Percentiles rank a stretch among this genome's conserved stretches.
These are phyloP conservation scores for Coniochaeta sp. DNA, from an alignment of 2,329 filamentous ascomycete genomes.

Conservation along the genomic window DNA sequence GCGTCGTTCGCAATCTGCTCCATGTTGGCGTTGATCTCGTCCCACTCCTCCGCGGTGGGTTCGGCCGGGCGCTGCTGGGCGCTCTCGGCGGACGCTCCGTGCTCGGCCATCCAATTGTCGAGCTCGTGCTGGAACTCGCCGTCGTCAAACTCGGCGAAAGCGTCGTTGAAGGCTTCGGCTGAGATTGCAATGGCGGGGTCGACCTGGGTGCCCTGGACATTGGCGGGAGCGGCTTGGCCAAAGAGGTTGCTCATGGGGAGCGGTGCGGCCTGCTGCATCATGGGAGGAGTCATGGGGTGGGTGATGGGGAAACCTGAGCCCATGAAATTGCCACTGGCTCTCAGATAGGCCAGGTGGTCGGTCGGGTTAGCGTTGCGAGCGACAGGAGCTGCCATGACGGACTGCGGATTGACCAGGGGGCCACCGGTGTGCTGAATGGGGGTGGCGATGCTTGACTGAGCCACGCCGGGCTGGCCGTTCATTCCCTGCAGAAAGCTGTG, in stretches of 20 bases:
- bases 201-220: not conserved
- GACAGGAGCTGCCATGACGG: not conserved
- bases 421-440: not conserved
- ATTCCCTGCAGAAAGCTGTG: not conserved
- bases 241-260: not conserved
- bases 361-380: not conserved
- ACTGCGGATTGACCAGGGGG: not conserved
- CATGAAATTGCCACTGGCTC: not conserved
- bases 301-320: not conserved
- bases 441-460: not conserved
- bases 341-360: not conserved
- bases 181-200: constrained; percentile 2
- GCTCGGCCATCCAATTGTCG: constrained; percentile 22
- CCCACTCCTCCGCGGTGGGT: constrained; percentile 10
- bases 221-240: not conserved
- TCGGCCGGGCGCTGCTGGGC: constrained; percentile 2
- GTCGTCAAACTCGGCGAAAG: constrained; percentile 20
- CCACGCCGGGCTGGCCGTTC: not conserved
- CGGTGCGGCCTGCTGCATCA: not conserved
- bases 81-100: constrained; percentile 16
- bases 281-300: not conserved
- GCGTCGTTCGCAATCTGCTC: constrained; percentile 18
- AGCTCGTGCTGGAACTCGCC: constrained; percentile 15
- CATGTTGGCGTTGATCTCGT: constrained; percentile 14
- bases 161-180: constrained; percentile 17